phyloP scores from a whole-genome alignment of 2,329 filamentous ascomycete species.

The Arthrobotrys sphaeroides region DNA sequence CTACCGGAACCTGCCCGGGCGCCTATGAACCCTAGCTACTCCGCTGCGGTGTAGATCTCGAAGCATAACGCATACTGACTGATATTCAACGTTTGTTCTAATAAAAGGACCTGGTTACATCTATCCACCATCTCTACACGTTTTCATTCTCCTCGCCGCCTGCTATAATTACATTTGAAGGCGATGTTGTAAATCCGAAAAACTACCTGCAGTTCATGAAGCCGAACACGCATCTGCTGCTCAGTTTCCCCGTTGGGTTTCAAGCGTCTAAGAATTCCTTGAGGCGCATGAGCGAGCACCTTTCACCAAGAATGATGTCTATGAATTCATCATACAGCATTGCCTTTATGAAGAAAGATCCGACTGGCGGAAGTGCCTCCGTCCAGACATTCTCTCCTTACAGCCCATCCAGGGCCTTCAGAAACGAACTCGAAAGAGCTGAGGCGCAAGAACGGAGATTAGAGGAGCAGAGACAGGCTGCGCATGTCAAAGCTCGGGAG shows the following conservation, averaged over 20 bases:
- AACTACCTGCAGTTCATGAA: constrained; percentile 53
- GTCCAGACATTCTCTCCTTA: constrained; percentile 52
- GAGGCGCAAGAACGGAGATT: constrained; percentile 53
- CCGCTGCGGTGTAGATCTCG: constrained; percentile 39
- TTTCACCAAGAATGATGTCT: constrained; percentile 52
- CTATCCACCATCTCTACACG: constrained; percentile 52
- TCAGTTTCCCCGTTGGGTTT: constrained; percentile 54
- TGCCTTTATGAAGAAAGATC: constrained; percentile 54
- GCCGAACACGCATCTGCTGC: constrained; percentile 54
- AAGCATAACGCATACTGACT: constrained; percentile 32
- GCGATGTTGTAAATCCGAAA: constrained; percentile 55
- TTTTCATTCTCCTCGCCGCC: constrained; percentile 54
- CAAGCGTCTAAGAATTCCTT: constrained; percentile 53
- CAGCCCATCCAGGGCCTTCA: constrained; percentile 47
- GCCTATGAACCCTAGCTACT: constrained; percentile 23
- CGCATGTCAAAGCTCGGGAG: constrained; percentile 52
- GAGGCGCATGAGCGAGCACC: constrained; percentile 49
- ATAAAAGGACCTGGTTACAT: constrained; percentile 53
- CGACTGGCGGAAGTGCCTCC: constrained; percentile 42
- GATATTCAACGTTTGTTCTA: constrained; percentile 21
- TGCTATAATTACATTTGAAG: constrained; percentile 56
- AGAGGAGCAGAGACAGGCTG: constrained; percentile 50
- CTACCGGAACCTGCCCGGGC: constrained; percentile 48
- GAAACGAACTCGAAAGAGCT: constrained; percentile 52
- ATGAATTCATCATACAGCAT: constrained; percentile 53